A percentile compares a stretch with the other conserved stretches of the same genome.
phyloP scores from a whole-genome alignment of 768 basidiomycete genomes.

The Xerocomellus intermedius region DNA sequence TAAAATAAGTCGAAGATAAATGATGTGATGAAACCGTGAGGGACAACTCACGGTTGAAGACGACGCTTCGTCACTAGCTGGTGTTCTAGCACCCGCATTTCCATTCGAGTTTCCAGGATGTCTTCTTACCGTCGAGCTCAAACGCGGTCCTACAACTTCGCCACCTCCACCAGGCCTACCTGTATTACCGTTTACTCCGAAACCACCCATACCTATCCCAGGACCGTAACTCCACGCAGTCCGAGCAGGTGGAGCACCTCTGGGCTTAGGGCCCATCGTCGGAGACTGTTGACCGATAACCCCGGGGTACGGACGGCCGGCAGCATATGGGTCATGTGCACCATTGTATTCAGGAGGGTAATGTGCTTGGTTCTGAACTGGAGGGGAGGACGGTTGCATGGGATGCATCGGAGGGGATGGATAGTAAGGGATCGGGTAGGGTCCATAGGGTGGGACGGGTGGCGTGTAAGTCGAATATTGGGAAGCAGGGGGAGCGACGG shows the following conservation, averaged over 20 bases:
- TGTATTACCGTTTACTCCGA: slow-evolving; percentile 29
- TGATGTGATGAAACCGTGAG: neutral
- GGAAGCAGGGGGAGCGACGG: slow-evolving; percentile 31
- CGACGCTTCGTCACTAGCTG: slow-evolving; percentile 70
- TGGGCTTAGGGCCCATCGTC: slow-evolving; percentile 24
- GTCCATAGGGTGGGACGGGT: slow-evolving; percentile 32
- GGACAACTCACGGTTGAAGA: slow-evolving; percentile 66
- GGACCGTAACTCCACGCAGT: slow-evolving; percentile 72
- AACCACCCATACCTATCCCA: slow-evolving; percentile 52
- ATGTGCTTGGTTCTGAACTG: slow-evolving; percentile 25
- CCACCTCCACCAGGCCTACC: slow-evolving; percentile 29
- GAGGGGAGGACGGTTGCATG: slow-evolving; percentile 27
- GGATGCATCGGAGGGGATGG: slow-evolving; percentile 32
- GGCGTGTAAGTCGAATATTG: slow-evolving; percentile 34
- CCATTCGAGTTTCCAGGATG: slow-evolving; percentile 48
- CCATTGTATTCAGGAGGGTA: slow-evolving; percentile 32
- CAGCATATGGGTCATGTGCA: slow-evolving; percentile 24
- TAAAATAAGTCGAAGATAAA: neutral
- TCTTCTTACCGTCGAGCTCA: slow-evolving; percentile 52
- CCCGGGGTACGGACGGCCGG: slow-evolving; percentile 28
- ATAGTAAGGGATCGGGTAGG: slow-evolving; percentile 36
- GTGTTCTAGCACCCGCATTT: slow-evolving; percentile 55
- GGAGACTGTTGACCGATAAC: slow-evolving; percentile 32
- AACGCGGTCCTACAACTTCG: slow-evolving; percentile 63
- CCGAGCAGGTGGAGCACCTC: slow-evolving; percentile 42